Percentiles rank a stretch among this genome's conserved stretches.
Conservation (phyloP, 805 yeast genomes). For the Candida arabinofermentans region DNA sequence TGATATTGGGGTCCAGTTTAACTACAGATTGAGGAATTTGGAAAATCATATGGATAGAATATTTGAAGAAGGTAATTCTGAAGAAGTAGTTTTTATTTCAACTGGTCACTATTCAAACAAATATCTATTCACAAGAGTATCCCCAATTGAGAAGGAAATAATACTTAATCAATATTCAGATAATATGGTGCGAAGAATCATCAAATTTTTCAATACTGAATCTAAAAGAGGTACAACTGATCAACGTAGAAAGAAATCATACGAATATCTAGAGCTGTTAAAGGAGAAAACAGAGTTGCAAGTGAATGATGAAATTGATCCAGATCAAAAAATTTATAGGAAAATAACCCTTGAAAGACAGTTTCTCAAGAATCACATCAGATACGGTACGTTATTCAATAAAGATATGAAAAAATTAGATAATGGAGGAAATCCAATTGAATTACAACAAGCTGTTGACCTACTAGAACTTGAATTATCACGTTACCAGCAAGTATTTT, state of each 20-base stretch:
- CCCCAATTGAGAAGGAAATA: not conserved
- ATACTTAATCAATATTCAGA: not conserved
- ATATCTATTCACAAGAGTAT: not conserved
- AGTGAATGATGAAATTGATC: too few relatives aligned
- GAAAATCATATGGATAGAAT: not conserved
- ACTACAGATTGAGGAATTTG: not conserved
- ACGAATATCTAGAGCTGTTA: not conserved
- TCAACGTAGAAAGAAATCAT: not conserved
- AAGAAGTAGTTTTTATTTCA: not conserved
- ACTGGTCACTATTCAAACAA: not conserved
- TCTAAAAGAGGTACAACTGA: not conserved
- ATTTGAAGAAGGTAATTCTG: not conserved
- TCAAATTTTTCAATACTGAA: not conserved
- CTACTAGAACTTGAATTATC: not conserved
- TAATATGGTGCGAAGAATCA: not conserved
- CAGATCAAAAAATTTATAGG: too few relatives aligned
- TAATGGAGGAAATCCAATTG: not conserved
- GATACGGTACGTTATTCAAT: not conserved
- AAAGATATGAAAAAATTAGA: not conserved
- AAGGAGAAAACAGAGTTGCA: not conserved
- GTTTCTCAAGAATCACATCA: not conserved
- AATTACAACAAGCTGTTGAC: not conserved
- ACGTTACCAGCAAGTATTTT: not conserved
- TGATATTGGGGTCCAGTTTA: not conserved
- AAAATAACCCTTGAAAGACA: too few relatives aligned